Percentiles rank a stretch among this genome's conserved stretches.
Conservation (phyloP, 371 early-diverging fungal genomes). For the Mortierella sp. region DNA sequence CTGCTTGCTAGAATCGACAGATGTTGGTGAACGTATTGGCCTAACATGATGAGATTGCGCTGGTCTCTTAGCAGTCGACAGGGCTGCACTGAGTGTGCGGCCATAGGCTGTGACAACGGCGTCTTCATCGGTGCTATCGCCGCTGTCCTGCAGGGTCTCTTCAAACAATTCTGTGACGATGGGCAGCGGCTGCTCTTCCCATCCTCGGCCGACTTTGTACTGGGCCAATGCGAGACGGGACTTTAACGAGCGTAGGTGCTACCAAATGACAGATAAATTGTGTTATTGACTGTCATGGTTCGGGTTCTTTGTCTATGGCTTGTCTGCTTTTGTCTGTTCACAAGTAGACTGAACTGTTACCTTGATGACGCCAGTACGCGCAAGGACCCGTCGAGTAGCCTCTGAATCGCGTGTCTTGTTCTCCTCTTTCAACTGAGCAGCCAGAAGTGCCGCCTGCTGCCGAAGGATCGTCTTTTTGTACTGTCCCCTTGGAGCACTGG, state of each 20-base stretch:
- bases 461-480: slow-evolving; percentile 53
- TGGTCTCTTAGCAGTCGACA: background rate
- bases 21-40: too few species aligned
- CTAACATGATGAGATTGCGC: background rate
- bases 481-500: slow-evolving; percentile 24
- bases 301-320: too few species aligned
- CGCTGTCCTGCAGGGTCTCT: slow-evolving; percentile 23
- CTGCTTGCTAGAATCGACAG: too few species aligned
- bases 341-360: slow-evolving; percentile 7
- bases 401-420: slow-evolving; percentile 41
- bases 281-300: too few species aligned
- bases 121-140: background rate
- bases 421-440: slow-evolving; percentile 47
- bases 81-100: background rate
- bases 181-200: slow-evolving; percentile 47
- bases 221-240: slow-evolving; percentile 14
- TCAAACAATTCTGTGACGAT: slow-evolving; percentile 43
- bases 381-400: slow-evolving; percentile 35
- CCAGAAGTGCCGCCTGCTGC: slow-evolving; percentile 42
- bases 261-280: background rate
- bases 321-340: too few species aligned
- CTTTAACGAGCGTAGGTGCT: slow-evolving; percentile 13
- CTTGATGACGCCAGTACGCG: slow-evolving; percentile 22
- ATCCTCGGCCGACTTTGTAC: slow-evolving; percentile 27
- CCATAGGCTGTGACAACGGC: background rate